Conservation (phyloP, 208 protist genomes). For the Spongospora subterranea region DNA sequence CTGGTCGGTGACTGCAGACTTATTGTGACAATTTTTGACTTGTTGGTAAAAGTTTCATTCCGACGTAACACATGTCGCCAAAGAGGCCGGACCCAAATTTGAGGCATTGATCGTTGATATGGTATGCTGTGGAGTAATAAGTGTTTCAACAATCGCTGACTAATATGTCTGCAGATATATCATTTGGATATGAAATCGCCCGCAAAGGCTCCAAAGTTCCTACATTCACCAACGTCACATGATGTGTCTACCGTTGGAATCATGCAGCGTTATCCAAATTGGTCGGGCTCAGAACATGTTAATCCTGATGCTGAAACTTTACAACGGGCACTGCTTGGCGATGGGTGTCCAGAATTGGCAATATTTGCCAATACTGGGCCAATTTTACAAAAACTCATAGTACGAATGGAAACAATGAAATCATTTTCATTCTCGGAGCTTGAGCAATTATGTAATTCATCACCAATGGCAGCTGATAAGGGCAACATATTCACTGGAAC, state of each 20-base stretch:
- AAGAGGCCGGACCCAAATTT: constrained; percentile 21
- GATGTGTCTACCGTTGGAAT: too few species aligned
- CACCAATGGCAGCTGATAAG: neutral
- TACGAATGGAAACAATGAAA: neutral
- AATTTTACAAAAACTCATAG: neutral
- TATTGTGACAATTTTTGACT: neutral
- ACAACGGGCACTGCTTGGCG: neutral
- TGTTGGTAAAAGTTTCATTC: neutral
- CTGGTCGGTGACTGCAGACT: neutral
- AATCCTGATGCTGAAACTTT: neutral
- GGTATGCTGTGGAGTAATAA: neutral
- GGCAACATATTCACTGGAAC: neutral
- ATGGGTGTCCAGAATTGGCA: neutral
- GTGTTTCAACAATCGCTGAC: neutral
- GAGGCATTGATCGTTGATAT: constrained; percentile 9
- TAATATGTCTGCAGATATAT: neutral
- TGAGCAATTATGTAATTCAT: neutral
- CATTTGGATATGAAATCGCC: too few species aligned
- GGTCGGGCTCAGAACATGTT: neutral
- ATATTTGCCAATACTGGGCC: neutral
- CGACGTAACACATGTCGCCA: constrained; percentile 13
- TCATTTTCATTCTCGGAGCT: neutral
- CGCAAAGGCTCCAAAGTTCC: too few species aligned
- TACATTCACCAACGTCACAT: too few species aligned
- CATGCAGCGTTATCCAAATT: neutral